Conservation (phyloP, 345 rosid genomes). For the Geranium brycei region DNA sequence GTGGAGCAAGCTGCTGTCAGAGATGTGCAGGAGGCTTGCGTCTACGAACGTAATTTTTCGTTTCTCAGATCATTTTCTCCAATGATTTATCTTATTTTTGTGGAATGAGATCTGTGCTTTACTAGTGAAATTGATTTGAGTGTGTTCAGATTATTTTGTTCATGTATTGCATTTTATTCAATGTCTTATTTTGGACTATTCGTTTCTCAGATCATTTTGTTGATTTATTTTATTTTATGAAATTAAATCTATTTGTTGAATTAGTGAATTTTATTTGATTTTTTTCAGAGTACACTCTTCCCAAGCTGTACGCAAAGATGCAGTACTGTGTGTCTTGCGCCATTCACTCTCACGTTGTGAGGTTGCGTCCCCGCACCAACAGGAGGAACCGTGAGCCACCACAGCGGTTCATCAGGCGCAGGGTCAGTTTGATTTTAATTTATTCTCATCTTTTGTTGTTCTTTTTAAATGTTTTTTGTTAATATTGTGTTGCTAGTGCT, state of each 20-base stretch:
- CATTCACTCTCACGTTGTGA: constrained; percentile 91
- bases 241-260: neutral
- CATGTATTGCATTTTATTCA: no score
- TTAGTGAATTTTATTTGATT: neutral
- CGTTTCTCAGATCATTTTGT: no score
- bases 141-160: no score
- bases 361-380: constrained; percentile 63
- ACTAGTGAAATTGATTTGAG: no score
- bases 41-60: constrained; percentile 41
- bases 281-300: constrained; percentile 47
- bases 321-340: constrained; percentile 95
- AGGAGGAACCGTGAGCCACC: constrained; percentile 82
- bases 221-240: no score
- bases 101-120: no score
- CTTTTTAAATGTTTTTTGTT: neutral
- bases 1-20: constrained; percentile 88
- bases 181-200: no score
- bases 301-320: constrained; percentile 71
- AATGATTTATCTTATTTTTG: no score
- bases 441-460: neutral
- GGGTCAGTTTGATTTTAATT: constrained; percentile 23
- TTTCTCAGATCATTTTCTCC: neutral
- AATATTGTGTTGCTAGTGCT: neutral
- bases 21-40: constrained; percentile 82
- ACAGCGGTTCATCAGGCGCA: constrained; percentile 65